phyloP scores from a whole-genome alignment of 306 rosid genomes.

The Quercus suber region DNA sequence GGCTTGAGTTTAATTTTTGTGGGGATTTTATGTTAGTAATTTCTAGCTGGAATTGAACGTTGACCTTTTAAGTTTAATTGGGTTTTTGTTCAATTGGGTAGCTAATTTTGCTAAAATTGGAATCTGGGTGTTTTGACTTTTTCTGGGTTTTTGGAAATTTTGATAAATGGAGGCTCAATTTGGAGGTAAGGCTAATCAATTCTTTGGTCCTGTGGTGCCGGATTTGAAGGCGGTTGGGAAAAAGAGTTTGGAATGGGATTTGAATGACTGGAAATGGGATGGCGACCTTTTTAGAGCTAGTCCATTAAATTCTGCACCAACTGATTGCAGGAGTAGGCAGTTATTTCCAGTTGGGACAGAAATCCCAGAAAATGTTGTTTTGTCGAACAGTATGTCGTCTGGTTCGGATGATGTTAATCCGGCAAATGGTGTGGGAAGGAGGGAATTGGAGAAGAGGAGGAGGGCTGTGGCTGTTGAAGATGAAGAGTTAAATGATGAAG shows the following conservation, averaged over 20 bases:
- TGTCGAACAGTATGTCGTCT: constrained; percentile 50
- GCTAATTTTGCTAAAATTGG: constrained; percentile 27
- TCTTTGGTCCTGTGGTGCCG: constrained; percentile 40
- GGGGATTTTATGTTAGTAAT: constrained; percentile 15
- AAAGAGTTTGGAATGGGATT: constrained; percentile 76
- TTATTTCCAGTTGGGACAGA: constrained; percentile 57
- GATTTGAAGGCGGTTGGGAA: constrained; percentile 58
- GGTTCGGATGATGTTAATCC: constrained; percentile 44
- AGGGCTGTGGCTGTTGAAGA: constrained; percentile 43
- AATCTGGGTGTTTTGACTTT: constrained; percentile 30
- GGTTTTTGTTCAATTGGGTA: constrained; percentile 23
- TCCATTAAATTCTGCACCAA: constrained; percentile 53
- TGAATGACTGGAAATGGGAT: constrained; percentile 83
- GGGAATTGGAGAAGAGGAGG: constrained; percentile 72
- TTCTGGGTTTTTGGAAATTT: neutral
- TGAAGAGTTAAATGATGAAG: constrained; percentile 48
- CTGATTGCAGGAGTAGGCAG: constrained; percentile 52
- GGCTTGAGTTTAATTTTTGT: neutral
- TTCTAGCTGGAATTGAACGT: constrained; percentile 20
- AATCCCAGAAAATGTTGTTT: constrained; percentile 35
- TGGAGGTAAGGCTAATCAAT: constrained; percentile 44
- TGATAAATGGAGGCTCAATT: constrained; percentile 59
- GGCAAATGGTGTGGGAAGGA: constrained; percentile 42
- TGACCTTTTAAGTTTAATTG: constrained; percentile 1
- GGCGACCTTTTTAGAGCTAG: constrained; percentile 76